Conservation (phyloP, 1,284 basidiomycete genomes). For the Sporisorium iseilematis-ciliati region DNA sequence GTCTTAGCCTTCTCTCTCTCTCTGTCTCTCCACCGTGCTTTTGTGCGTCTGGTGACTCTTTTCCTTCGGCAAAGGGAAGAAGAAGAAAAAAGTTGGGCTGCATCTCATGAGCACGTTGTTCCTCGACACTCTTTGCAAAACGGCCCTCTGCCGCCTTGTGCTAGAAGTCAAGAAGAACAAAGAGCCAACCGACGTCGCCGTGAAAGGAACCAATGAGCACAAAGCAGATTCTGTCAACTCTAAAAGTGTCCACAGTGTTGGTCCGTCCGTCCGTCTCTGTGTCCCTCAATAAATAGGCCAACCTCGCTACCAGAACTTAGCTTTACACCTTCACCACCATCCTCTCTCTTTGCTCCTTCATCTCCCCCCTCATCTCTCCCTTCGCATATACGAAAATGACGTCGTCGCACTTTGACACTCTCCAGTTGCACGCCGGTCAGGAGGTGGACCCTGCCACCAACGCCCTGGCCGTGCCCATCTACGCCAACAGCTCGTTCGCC, state of each 20-base stretch:
- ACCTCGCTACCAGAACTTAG: not conserved
- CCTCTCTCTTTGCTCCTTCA: not conserved
- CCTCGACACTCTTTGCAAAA: conserved; percentile 1
- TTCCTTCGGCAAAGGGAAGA: conserved; percentile 8
- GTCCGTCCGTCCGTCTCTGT: conserved; percentile 3
- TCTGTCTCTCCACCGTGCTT: no score
- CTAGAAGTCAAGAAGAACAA: conserved; percentile 2
- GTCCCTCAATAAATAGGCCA: conserved; percentile 21
- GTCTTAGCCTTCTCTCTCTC: conserved; percentile 5
- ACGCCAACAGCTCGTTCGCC: conserved; percentile 71
- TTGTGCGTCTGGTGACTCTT: conserved; percentile 10
- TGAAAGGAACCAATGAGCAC: conserved; percentile 13
- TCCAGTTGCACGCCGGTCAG: conserved; percentile 82
- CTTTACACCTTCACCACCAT: conserved; percentile 2
- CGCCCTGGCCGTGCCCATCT: conserved; percentile 84
- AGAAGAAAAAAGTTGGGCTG: conserved; percentile 4
- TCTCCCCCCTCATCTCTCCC: not conserved
- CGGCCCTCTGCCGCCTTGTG: conserved; percentile 24
- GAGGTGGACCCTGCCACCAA: conserved; percentile 79
- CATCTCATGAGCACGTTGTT: conserved; percentile 14
- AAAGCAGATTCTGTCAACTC: not conserved
- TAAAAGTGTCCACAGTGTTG: conserved; percentile 1
- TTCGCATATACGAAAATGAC: conserved; percentile 12
- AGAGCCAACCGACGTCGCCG: conserved; percentile 6
- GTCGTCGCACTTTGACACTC: conserved; percentile 66